Evolutionary conservation across 768 basidiomycete species (phyloP), one percentile per base, ranked within the genome.

Genomic region (Hydnum rufescens): DNA sequence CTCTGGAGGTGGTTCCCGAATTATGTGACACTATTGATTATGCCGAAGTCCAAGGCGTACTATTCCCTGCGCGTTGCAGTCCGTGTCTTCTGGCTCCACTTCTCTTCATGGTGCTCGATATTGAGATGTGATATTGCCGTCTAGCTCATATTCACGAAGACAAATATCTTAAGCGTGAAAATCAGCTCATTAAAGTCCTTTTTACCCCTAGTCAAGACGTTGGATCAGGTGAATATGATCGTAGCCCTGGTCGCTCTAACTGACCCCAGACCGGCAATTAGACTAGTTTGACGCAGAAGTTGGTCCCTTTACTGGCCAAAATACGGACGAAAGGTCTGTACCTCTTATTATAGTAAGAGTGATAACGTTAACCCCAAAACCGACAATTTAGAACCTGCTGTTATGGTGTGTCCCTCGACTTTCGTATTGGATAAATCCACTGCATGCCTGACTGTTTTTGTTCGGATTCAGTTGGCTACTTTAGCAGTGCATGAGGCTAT

Each of bases 1-100:
- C 87, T 3, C 67, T 99, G 42, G 78, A 77, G 56, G 70, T 68
- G 25, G 83, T 97, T 2, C 93, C 93, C 2, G 77, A 75, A 49
- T 70, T 99, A 0, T 95, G 90, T 62, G 92, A 96, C 58, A 80
- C 78, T 8, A 82, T 96, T 46, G 92, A 97, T 64, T 97, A 95
- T 61, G 85, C 86, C 3, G 88, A 95, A 65, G 84, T 97, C 8
- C 88, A 90, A 59, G 75, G 80, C 8, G 80, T 90, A 2, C 65
- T 95, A 36, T 88, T 95, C 62, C 88, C 89, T 47, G 46, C 82
- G 85, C 32, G 86, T 95, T 53, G 89, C 89, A n/a, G 87, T 89
- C 64, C 57, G 83, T 62, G 61, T 26, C 32, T 55, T 25, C 30
- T 30, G 16, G 25, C 32, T 50, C 32, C 54, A 30, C 42, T 39